phyloP scores from a whole-genome alignment of 2,329 filamentous ascomycete species.

The Hawksworthiomyces lignivorus region DNA sequence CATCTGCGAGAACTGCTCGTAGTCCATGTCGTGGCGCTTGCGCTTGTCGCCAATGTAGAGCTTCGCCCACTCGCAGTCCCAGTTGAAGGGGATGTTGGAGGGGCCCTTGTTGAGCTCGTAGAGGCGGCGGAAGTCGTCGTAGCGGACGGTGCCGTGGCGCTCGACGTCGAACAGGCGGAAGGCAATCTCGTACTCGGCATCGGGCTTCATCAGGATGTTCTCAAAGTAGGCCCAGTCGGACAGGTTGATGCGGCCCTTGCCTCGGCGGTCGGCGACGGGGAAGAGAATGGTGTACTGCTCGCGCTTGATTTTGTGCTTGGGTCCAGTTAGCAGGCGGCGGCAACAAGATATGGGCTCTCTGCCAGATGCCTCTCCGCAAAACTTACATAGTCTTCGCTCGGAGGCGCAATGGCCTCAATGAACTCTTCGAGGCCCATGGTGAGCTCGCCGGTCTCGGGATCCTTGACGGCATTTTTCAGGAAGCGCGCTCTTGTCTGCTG shows the following conservation, averaged over 20 bases:
- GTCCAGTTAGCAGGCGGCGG: no score
- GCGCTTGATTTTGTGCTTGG: constrained; percentile 92
- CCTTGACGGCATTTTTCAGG: constrained; percentile 64
- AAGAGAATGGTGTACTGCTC: constrained; percentile 95
- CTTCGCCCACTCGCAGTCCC: constrained; percentile 93
- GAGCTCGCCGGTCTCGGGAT: constrained; percentile 66
- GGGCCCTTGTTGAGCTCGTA: constrained; percentile 86
- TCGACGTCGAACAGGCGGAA: constrained; percentile 93
- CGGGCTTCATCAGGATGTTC: constrained; percentile 85
- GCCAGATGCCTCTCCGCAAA: no score
- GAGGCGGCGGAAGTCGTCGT: constrained; percentile 75
- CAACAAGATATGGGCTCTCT: no score
- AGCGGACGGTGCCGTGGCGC: constrained; percentile 77
- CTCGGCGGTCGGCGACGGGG: constrained; percentile 74
- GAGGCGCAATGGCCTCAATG: constrained; percentile 80
- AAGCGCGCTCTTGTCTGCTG: constrained; percentile 71
- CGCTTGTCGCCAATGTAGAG: constrained; percentile 87
- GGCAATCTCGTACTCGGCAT: constrained; percentile 97
- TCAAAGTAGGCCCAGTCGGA: constrained; percentile 90
- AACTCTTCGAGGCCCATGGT: constrained; percentile 84
- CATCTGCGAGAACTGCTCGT: constrained; percentile 97
- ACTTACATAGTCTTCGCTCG: constrained; percentile 84
- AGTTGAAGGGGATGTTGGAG: constrained; percentile 85
- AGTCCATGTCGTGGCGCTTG: constrained; percentile 84
- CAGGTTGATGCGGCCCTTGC: constrained; percentile 64